Conservation (phyloP, 2,329 filamentous ascomycete genomes). For the Nemania abortiva region DNA sequence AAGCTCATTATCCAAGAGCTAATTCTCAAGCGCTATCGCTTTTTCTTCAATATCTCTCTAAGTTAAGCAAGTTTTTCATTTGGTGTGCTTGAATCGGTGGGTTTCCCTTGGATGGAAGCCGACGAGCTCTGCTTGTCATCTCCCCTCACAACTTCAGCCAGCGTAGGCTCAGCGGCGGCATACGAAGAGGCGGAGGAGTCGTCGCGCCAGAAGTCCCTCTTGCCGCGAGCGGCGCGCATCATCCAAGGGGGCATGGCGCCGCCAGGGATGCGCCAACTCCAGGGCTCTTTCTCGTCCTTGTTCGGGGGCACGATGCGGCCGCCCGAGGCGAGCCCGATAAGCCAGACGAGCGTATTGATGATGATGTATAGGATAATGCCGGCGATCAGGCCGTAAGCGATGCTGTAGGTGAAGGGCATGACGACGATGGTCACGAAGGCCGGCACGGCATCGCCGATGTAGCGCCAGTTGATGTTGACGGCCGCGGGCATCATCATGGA, state of each 20-base stretch:
- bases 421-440: conserved; percentile 86
- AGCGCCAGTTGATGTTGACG: conserved; percentile 88
- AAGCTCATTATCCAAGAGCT: conserved; percentile 17
- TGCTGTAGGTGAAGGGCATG: conserved; percentile 93
- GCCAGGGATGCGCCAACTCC: conserved; percentile 82
- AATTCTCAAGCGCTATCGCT: not conserved
- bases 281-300: conserved; percentile 80
- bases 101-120: conserved; percentile 19
- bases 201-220: conserved; percentile 78
- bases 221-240: conserved; percentile 70
- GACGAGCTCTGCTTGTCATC: conserved; percentile 29
- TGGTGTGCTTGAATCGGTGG: conserved; percentile 9
- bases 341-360: conserved; percentile 78
- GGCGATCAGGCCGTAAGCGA: conserved; percentile 86
- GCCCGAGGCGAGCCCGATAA: conserved; percentile 73
- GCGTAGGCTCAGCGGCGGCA: conserved; percentile 1
- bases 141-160: conserved; percentile 7
- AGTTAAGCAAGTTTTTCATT: conserved; percentile 27
- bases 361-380: conserved; percentile 82
- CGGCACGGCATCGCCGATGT: conserved; percentile 84
- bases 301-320: conserved; percentile 81
- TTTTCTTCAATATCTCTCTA: not conserved
- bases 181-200: conserved; percentile 48
- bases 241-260: conserved; percentile 83
- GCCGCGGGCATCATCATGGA: conserved; percentile 85